A percentile compares a stretch with the other conserved stretches of the same genome.
Conservation (phyloP, 148 eudicot genomes). For the Vaccinium vitisidaea region DNA sequence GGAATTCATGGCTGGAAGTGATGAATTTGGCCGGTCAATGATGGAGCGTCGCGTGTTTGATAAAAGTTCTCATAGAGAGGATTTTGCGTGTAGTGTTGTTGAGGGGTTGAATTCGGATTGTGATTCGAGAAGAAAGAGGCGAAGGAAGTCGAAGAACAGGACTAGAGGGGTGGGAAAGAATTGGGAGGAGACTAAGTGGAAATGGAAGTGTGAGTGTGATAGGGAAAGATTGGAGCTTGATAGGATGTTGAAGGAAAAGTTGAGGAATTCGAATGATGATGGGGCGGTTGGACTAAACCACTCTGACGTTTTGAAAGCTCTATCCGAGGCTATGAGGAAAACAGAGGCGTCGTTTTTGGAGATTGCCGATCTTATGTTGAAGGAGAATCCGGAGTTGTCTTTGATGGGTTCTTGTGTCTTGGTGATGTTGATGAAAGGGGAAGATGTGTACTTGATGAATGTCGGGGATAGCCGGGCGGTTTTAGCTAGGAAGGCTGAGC, state of each 20-base stretch:
- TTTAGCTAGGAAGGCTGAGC: slow-evolving; percentile 39
- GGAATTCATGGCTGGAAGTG: neutral
- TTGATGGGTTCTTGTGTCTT: slow-evolving; percentile 74
- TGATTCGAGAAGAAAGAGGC: slow-evolving; percentile 14
- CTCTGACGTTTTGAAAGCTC: slow-evolving; percentile 48
- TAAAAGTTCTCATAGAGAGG: neutral
- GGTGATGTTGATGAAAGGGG: slow-evolving; percentile 67
- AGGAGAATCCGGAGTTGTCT: slow-evolving; percentile 68
- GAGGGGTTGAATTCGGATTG: neutral
- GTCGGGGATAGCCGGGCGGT: slow-evolving; percentile 74
- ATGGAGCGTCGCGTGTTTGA: neutral
- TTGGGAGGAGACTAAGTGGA: slow-evolving; percentile 11
- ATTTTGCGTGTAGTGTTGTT: neutral
- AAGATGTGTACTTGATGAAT: slow-evolving; percentile 68
- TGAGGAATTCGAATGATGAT: slow-evolving; percentile 13
- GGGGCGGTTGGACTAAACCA: slow-evolving; percentile 19
- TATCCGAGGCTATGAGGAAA: slow-evolving; percentile 57
- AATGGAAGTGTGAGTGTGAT: slow-evolving; percentile 9
- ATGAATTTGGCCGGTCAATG: neutral
- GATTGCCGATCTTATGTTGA: slow-evolving; percentile 55
- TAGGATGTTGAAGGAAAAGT: slow-evolving; percentile 19
- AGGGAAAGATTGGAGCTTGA: slow-evolving; percentile 26
- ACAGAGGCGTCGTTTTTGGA: slow-evolving; percentile 59
- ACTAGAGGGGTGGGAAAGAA: neutral
- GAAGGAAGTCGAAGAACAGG: slow-evolving; percentile 3